Evolutionary conservation across 2,329 filamentous ascomycete genomes (phyloP), one percentile per base, ranked within the genome.

Genomic region (Bipolaris bicolor): DNA sequence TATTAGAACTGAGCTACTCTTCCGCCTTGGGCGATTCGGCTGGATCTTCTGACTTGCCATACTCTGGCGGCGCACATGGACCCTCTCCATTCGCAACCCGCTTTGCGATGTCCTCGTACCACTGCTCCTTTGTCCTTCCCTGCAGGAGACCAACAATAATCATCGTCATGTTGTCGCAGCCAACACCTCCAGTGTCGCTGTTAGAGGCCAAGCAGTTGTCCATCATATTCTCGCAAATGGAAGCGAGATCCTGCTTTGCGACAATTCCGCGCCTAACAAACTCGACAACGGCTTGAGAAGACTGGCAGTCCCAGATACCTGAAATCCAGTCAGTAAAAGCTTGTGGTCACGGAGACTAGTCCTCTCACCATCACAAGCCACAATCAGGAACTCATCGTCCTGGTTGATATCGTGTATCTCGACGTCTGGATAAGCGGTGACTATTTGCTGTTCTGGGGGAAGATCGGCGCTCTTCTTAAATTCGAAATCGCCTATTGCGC

Each of bases 121-220:
- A 99, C 81, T 97, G 90, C 74, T 97, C 93, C 85, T 96, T 96
- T 69, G 88, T 90, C 84, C 91, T 92, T 77, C 94, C 95, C 73
- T 91, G 87, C 67, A 99, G 85, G 75, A 99, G 87, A 66, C 90
- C 95, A 73, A 99, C 82, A 65, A 99, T 85, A 69, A 89, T 83
- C 90, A 99, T 98, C 67, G 95, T 99, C 95, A 99, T 99, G 83
- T 99, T 99, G 82, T 99, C 95, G 78, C 95, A 99, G 61, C 95
- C 95, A 61, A 99, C 94, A 63, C 95, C 95, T 53, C 95, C 95
- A 31, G 94, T 97, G 80, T 99, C 95, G 66, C 93, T 97, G 85
- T 96, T 98, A 60, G 93, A 96, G 39, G 95, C 93, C 65, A 99
- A 84, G 76, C 95, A 99, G 82, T 98, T 99, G 83, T 99, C 94